Evolutionary conservation across 1,284 basidiomycete species (phyloP).

Genomic region (Puccinia horiana): DNA sequence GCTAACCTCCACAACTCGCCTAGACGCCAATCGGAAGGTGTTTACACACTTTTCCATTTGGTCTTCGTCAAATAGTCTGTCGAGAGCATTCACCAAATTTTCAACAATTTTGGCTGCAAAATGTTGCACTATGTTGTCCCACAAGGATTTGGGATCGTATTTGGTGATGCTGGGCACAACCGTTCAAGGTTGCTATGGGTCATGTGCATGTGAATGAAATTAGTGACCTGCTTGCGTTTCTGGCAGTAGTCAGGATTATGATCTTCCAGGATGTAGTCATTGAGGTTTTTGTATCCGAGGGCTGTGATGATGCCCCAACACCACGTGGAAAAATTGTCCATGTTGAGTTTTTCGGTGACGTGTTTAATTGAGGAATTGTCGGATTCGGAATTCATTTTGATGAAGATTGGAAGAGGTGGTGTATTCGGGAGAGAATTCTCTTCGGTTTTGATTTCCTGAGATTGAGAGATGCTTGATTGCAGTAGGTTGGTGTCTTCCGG

Average conservation of each 20-base stretch:
- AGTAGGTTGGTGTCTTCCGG: background rate
- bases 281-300: constrained; percentile 1
- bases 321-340: background rate
- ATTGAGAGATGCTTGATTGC: background rate
- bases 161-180: background rate
- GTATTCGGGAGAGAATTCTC: background rate
- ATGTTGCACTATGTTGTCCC: background rate
- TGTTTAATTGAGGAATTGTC: background rate
- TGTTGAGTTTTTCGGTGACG: background rate
- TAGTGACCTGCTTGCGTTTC: background rate
- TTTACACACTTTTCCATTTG: background rate
- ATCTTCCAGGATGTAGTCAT: background rate
- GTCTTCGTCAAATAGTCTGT: background rate
- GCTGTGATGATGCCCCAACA: background rate
- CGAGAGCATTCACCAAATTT: background rate
- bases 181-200: background rate
- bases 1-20: background rate
- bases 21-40: background rate
- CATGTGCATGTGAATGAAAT: constrained; percentile 1
- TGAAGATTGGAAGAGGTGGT: background rate
- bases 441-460: background rate
- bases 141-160: background rate
- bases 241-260: background rate
- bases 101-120: background rate
- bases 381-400: background rate